A percentile compares a stretch with the other conserved stretches of the same genome.
phyloP scores from a whole-genome alignment of 192 early-diverging fungal species.

The Jimgerdemannia flammicorona region DNA sequence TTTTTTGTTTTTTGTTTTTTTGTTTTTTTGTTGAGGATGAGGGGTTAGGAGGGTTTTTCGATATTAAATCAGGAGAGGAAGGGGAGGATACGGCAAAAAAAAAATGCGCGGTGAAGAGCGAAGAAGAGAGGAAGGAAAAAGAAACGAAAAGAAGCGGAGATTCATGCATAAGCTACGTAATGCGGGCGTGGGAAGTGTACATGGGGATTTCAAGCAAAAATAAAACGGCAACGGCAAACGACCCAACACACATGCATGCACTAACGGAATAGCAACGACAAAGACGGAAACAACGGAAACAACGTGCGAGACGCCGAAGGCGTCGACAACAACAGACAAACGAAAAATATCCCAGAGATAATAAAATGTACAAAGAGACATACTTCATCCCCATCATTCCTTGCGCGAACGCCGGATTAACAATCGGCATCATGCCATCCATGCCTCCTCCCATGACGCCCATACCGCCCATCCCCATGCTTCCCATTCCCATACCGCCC shows the following conservation, averaged over 20 bases:
- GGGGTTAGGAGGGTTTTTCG: not conserved
- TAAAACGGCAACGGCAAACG: not conserved
- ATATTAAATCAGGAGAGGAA: not conserved
- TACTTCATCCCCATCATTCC: not conserved
- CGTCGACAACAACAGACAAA: not conserved
- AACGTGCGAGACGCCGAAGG: not conserved
- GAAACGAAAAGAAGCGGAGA: not conserved
- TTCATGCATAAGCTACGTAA: not conserved
- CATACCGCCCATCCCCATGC: not conserved
- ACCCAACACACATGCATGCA: no score
- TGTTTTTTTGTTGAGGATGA: constrained; percentile 48
- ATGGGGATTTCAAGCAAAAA: not conserved
- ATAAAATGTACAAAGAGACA: not conserved
- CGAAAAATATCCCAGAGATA: not conserved
- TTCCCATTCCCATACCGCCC: not conserved
- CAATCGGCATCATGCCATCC: not conserved
- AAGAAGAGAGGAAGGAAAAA: not conserved
- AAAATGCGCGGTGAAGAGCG: not conserved
- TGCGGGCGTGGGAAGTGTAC: not conserved
- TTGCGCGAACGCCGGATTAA: not conserved
- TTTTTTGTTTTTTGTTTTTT: no score
- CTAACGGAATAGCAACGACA: no score
- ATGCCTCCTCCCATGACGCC: not conserved
- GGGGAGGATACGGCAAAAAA: not conserved
- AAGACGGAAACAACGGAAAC: no score